Conservation (phyloP, 148 eudicot species). For the Rhododendron kiyosumense region DNA sequence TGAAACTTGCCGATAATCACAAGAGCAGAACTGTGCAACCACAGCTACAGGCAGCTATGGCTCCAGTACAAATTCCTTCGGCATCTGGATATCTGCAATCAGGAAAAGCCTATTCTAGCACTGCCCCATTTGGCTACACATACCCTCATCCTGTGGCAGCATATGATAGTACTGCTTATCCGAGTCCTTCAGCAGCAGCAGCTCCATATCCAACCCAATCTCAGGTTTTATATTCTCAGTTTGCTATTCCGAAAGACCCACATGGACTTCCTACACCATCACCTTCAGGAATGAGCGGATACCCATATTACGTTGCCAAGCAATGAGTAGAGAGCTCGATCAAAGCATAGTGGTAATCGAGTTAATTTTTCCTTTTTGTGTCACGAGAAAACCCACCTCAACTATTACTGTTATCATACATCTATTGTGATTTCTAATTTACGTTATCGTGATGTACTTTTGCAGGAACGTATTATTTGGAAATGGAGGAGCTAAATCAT, state of each 20-base stretch:
- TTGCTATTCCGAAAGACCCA: conserved; percentile 26
- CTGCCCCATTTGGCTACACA: conserved; percentile 29
- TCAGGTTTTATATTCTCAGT: conserved; percentile 33
- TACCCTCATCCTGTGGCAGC: conserved; percentile 35
- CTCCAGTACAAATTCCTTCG: conserved; percentile 34
- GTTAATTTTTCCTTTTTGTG: background rate
- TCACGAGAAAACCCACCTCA: background rate
- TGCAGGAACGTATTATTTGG: background rate
- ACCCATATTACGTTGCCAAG: conserved; percentile 44
- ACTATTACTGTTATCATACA: background rate
- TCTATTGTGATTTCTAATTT: background rate
- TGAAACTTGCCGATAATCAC: conserved; percentile 58
- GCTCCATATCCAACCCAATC: conserved; percentile 31
- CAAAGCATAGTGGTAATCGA: background rate
- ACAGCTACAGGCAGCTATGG: conserved; percentile 32
- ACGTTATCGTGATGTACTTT: background rate
- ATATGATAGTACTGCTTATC: conserved; percentile 33
- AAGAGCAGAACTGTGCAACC: conserved; percentile 23
- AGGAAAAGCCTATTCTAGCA: conserved; percentile 20
- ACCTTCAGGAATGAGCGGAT: conserved; percentile 31
- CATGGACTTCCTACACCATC: conserved; percentile 24
- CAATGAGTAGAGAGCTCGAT: conserved; percentile 13
- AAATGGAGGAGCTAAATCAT: background rate
- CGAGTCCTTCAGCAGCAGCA: conserved; percentile 29
- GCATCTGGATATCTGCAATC: conserved; percentile 31